These are phyloP conservation scores for Mycena sp. DNA, from an alignment of 1,284 basidiomycete species.

Conservation along the genomic window DNA sequence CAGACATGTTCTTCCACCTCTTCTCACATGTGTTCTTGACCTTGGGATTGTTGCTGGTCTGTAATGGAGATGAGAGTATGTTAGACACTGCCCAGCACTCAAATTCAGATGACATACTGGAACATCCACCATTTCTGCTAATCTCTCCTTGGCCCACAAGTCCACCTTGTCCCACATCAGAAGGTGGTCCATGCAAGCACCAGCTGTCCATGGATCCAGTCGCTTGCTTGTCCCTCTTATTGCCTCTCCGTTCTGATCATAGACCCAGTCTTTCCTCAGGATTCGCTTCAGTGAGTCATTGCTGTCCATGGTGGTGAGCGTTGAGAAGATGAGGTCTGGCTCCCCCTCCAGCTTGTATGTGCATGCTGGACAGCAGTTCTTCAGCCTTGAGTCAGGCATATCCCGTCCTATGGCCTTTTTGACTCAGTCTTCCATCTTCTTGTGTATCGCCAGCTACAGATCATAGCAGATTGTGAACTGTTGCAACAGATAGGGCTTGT, in stretches of 20 bases:
- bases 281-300: constrained; percentile 11
- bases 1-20: constrained; percentile 29
- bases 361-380: constrained; percentile 28
- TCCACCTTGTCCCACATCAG: constrained; percentile 22
- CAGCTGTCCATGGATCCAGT: background rate
- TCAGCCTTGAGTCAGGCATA: constrained; percentile 14
- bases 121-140: background rate
- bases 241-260: background rate
- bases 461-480: constrained; percentile 28
- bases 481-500: background rate
- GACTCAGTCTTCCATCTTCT: background rate
- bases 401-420: constrained; percentile 11
- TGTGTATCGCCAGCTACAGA: constrained; percentile 10
- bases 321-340: constrained; percentile 14
- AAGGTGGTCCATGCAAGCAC: background rate
- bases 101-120: background rate
- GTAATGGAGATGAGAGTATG: background rate
- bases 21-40: background rate
- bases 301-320: constrained; percentile 12
- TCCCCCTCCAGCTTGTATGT: constrained; percentile 39
- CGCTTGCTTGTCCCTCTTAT: background rate
- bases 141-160: constrained; percentile 17
- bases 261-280: background rate
- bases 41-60: constrained; percentile 20
- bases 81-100: background rate